Evolutionary conservation across 305 asterid species (phyloP).

Genomic region (Euphrasia arctica): DNA sequence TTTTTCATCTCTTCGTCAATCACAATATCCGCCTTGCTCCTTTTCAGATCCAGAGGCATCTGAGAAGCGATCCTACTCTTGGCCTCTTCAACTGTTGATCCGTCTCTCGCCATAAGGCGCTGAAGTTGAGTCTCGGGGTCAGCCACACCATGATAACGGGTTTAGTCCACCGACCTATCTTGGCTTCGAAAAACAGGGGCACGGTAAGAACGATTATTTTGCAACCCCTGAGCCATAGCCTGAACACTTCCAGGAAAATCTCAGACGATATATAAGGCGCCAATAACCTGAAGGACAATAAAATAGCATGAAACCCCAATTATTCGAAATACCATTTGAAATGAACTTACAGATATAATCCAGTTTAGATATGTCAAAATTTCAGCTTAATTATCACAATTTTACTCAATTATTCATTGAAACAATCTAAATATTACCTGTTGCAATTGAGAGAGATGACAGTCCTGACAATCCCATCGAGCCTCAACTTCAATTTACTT

Average conservation of each 20-base stretch:
- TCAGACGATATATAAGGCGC: conserved; percentile 81
- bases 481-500: too few species aligned
- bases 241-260: conserved; percentile 60
- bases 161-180: conserved; percentile 79
- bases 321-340: too few species aligned
- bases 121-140: conserved; percentile 83
- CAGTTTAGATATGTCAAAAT: too few species aligned
- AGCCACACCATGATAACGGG: conserved; percentile 84
- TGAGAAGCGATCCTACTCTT: conserved; percentile 71
- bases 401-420: too few species aligned
- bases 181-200: conserved; percentile 87
- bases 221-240: conserved; percentile 74
- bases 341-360: not conserved
- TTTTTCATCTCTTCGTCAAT: too few species aligned
- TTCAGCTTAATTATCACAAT: too few species aligned
- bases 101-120: conserved; percentile 72
- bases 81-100: conserved; percentile 66
- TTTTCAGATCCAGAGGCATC: conserved; percentile 79
- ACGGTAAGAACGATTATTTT: conserved; percentile 74
- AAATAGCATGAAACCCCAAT: not conserved
- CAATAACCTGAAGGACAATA: conserved; percentile 48
- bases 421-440: too few species aligned
- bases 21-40: conserved; percentile 62
- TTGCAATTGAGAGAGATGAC: too few species aligned
- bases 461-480: too few species aligned